phyloP scores from a whole-genome alignment of 495 filamentous ascomycete species.

The Penicillium atrosanguineum region DNA sequence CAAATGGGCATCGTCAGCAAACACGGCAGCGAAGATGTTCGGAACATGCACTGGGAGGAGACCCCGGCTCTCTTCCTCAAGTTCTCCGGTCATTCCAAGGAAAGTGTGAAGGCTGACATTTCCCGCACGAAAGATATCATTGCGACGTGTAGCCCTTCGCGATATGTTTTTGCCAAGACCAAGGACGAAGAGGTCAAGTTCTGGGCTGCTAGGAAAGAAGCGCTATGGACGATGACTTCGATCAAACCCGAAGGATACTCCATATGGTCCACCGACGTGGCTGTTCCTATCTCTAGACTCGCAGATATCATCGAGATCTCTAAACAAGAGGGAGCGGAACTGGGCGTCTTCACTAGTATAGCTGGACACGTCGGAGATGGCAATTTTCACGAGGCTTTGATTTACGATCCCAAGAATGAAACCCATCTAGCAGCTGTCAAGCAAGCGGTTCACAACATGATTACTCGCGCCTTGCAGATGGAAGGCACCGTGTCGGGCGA shows the following conservation, averaged over 20 bases:
- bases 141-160: slow-evolving; percentile 74
- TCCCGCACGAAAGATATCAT: slow-evolving; percentile 62
- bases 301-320: slow-evolving; percentile 82
- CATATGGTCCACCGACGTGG: slow-evolving; percentile 81
- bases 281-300: slow-evolving; percentile 76
- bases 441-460: slow-evolving; percentile 77
- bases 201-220: too few relatives aligned
- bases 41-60: slow-evolving; percentile 63
- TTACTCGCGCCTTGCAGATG: slow-evolving; percentile 78
- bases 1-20: slow-evolving; percentile 91
- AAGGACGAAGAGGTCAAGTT: too few relatives aligned
- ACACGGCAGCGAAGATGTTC: slow-evolving; percentile 68
- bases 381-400: slow-evolving; percentile 85
- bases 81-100: slow-evolving; percentile 84
- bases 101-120: too few relatives aligned
- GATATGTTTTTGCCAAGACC: too few relatives aligned
- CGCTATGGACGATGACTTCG: too few relatives aligned
- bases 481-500: slow-evolving; percentile 69
- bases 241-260: too few relatives aligned
- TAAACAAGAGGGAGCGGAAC: slow-evolving; percentile 76
- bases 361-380: slow-evolving; percentile 82
- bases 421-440: slow-evolving; percentile 57
- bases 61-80: slow-evolving; percentile 91
- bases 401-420: slow-evolving; percentile 64
- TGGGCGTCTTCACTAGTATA: slow-evolving; percentile 77